A percentile compares a stretch with the other conserved stretches of the same genome.
phyloP scores from a whole-genome alignment of 2,329 filamentous ascomycete genomes.

The Camillea tinctor region DNA sequence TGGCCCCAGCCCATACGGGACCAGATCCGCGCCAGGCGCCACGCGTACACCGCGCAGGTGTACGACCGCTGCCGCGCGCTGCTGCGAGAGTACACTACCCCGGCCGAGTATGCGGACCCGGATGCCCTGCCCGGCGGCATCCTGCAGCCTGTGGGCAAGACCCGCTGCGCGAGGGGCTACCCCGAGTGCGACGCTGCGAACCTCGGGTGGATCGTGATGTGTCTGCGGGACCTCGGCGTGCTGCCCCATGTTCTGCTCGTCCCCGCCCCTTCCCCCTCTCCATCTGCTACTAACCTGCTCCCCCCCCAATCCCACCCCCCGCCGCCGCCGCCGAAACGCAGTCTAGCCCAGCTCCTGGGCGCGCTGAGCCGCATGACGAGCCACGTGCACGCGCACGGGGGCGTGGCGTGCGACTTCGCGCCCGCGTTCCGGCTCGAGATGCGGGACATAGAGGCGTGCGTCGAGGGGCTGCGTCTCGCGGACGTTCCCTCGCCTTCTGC shows the following conservation, averaged over 20 bases:
- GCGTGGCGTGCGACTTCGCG: constrained; percentile 48
- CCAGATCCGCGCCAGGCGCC: constrained; percentile 47
- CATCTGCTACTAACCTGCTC: constrained; percentile 15
- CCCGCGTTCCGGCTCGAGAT: constrained; percentile 46
- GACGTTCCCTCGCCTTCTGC: constrained; percentile 43
- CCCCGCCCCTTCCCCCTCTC: constrained; percentile 35
- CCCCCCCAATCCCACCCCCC: constrained; percentile 6
- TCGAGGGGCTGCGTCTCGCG: constrained; percentile 47
- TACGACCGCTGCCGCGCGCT: constrained; percentile 43
- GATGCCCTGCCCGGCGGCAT: constrained; percentile 17
- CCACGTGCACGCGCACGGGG: constrained; percentile 41
- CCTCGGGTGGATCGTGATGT: constrained; percentile 54
- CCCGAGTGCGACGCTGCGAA: constrained; percentile 52
- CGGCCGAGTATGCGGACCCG: constrained; percentile 3
- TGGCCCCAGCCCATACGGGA: constrained; percentile 50
- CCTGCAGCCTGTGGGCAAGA: constrained; percentile 36
- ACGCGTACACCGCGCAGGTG: constrained; percentile 51
- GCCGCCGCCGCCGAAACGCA: constrained; percentile 33
- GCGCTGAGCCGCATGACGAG: constrained; percentile 43
- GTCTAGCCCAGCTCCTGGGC: constrained; percentile 46
- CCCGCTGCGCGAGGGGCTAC: constrained; percentile 50
- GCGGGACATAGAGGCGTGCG: constrained; percentile 51
- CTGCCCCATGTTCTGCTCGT: constrained; percentile 42
- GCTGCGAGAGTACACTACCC: constrained; percentile 45
- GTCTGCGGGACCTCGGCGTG: constrained; percentile 47